Evolutionary conservation across 2,329 filamentous ascomycete genomes (phyloP).

Genomic region (Allantophomopsis lycopodina): DNA sequence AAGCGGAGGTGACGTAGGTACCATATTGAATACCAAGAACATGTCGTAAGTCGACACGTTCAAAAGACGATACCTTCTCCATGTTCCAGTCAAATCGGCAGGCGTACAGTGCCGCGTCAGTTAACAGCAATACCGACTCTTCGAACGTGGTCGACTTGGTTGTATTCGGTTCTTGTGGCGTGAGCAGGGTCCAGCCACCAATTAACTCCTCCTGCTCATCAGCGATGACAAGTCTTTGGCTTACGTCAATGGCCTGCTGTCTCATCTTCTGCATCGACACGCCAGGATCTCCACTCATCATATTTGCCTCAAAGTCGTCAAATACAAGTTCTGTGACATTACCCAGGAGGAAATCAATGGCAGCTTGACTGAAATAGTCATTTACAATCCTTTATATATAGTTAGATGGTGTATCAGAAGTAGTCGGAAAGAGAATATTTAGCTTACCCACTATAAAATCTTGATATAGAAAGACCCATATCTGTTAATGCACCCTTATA

Average conservation of each 20-base stretch:
- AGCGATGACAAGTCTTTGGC: constrained; percentile 72
- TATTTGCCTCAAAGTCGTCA: constrained; percentile 84
- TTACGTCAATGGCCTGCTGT: constrained; percentile 81
- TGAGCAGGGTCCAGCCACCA: constrained; percentile 79
- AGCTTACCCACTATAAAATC: constrained; percentile 52
- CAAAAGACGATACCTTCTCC: constrained; percentile 88
- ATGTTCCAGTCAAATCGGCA: constrained; percentile 91
- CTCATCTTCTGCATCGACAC: constrained; percentile 75
- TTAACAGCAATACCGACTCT: constrained; percentile 78
- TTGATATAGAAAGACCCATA: constrained; percentile 72
- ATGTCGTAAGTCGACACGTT: constrained; percentile 66
- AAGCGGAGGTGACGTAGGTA: constrained; percentile 80
- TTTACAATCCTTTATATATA: constrained; percentile 66
- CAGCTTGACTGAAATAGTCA: constrained; percentile 91
- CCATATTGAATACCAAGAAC: constrained; percentile 64
- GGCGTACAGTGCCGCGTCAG: constrained; percentile 72
- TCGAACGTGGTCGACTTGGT: constrained; percentile 63
- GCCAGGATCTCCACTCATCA: constrained; percentile 87
- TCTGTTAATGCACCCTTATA: constrained; percentile 87
- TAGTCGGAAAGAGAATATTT: background rate
- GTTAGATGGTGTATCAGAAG: constrained; percentile 2
- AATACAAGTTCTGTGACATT: constrained; percentile 78
- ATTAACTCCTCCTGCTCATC: constrained; percentile 76
- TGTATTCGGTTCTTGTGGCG: constrained; percentile 58
- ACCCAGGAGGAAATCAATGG: constrained; percentile 87